A percentile compares a stretch with the other conserved stretches of the same genome.
Evolutionary conservation across 495 filamentous ascomycete genomes (phyloP).

Genomic region (Astrothelium subdiscretum): DNA sequence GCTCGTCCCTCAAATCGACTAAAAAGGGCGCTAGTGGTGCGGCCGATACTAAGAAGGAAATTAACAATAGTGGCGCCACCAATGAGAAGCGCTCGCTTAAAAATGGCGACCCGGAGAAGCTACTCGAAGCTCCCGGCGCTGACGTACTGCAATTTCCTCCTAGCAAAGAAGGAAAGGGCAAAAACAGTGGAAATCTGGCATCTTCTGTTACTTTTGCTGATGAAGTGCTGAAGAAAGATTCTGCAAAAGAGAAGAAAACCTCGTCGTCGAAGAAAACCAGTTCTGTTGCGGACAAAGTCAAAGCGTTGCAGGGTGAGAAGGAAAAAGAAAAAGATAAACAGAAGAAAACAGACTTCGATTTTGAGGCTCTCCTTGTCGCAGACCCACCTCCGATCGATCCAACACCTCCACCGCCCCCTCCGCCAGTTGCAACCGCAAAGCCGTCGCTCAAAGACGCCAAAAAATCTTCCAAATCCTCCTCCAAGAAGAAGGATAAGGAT

Average conservation of each 20-base stretch:
- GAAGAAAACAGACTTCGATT: constrained; percentile 1
- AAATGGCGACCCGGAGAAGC: constrained; percentile 10
- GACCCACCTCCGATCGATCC: constrained; percentile 8
- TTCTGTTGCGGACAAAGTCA: constrained; percentile 22
- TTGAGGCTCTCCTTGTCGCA: constrained; percentile 14
- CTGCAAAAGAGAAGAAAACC: constrained; percentile 8
- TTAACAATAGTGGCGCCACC: constrained; percentile 12
- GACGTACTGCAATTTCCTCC: not conserved
- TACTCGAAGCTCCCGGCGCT: constrained; percentile 13
- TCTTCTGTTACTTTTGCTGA: constrained; percentile 7
- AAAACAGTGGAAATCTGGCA: not conserved
- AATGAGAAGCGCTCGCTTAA: constrained; percentile 13
- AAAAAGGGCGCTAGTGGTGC: constrained; percentile 16
- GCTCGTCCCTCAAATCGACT: constrained; percentile 14
- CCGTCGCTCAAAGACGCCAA: constrained; percentile 2
- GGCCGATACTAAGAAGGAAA: constrained; percentile 17
- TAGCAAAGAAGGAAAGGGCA: constrained; percentile 1
- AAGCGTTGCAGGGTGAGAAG: constrained; percentile 23
- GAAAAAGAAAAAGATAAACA: constrained; percentile 4
- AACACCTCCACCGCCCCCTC: constrained; percentile 11
- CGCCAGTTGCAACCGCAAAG: constrained; percentile 3
- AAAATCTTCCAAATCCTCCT: constrained; percentile 5
- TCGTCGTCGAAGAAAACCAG: constrained; percentile 16
- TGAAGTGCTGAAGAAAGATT: constrained; percentile 12
- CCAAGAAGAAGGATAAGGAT: constrained; percentile 15